A percentile compares a stretch with the other conserved stretches of the same genome.
Evolutionary conservation across 2,329 filamentous ascomycete species (phyloP).

Genomic region (Trichoderma semiorbis): DNA sequence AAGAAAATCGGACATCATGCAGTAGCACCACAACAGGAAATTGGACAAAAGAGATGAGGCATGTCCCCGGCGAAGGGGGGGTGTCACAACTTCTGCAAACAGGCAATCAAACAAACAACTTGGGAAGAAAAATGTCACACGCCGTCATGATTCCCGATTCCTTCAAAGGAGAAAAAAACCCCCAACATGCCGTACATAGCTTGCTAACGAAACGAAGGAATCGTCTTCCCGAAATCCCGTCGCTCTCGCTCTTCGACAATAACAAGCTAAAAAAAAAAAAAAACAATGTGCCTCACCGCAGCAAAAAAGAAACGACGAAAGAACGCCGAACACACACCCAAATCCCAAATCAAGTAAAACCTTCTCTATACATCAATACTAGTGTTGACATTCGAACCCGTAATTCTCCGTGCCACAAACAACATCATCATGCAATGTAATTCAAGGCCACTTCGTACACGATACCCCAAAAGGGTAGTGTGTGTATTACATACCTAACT

Average conservation of each 20-base stretch:
- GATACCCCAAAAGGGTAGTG: not conserved
- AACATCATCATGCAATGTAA: not conserved
- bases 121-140: not conserved
- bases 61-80: not conserved
- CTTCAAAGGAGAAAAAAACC: not conserved
- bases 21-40: not conserved
- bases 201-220: not conserved
- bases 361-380: not conserved
- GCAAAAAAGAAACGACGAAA: not conserved
- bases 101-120: not conserved
- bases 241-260: not conserved
- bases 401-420: not conserved
- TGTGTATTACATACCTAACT: not conserved
- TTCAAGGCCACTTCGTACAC: not conserved
- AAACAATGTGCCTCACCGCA: not conserved
- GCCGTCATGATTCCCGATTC: not conserved
- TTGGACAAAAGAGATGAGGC: not conserved
- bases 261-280: not conserved
- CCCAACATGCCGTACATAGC: not conserved
- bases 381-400: not conserved
- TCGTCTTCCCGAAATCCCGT: not conserved
- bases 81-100: not conserved
- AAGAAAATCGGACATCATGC: not conserved
- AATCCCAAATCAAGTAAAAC: not conserved
- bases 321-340: not conserved